These are phyloP conservation scores for Periconia sp. DNA, from an alignment of 2,329 filamentous ascomycete genomes.

Conservation along the genomic window DNA sequence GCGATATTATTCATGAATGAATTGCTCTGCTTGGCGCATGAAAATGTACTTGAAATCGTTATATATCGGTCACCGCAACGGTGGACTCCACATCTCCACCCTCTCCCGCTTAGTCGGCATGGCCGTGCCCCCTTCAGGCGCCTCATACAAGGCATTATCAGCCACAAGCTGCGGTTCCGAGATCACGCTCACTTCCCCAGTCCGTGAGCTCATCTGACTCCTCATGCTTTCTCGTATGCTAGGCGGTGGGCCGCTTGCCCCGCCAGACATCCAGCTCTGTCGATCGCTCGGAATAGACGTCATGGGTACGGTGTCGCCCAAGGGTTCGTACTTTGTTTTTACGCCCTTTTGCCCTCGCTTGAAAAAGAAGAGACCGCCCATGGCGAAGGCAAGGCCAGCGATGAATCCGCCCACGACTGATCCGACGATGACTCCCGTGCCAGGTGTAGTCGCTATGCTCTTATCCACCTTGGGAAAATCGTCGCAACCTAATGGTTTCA, in stretches of 20 bases:
- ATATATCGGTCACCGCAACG: not conserved
- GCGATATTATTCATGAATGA: too few species aligned
- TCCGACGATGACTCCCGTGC: constrained; percentile 17
- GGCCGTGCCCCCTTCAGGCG: constrained; percentile 22
- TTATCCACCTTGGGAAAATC: constrained; percentile 16
- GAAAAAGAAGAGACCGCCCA: constrained; percentile 19
- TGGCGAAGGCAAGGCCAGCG: constrained; percentile 17
- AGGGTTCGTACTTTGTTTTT: constrained; percentile 17
- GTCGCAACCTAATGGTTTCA: constrained; percentile 23
- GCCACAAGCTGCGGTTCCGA: constrained; percentile 1
- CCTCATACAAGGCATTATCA: constrained; percentile 19
- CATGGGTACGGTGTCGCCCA: constrained; percentile 19
- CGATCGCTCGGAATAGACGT: constrained; percentile 8
- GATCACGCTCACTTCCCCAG: constrained; percentile 4
- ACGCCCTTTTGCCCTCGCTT: constrained; percentile 16
- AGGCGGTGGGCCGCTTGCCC: constrained; percentile 5
- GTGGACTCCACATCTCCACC: constrained; percentile 2
- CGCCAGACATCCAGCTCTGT: not conserved
- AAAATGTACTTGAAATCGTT: too few species aligned
- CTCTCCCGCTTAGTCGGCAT: constrained; percentile 11
- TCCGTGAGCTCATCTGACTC: constrained; percentile 2
- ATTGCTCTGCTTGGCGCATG: too few species aligned
- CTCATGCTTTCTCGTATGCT: constrained; percentile 5
- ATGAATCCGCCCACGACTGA: constrained; percentile 20
- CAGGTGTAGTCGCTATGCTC: constrained; percentile 1